A percentile compares a stretch with the other conserved stretches of the same genome.
Evolutionary conservation across 1,139 yeast species (phyloP).

Genomic region (Nematodospora anomalae): DNA sequence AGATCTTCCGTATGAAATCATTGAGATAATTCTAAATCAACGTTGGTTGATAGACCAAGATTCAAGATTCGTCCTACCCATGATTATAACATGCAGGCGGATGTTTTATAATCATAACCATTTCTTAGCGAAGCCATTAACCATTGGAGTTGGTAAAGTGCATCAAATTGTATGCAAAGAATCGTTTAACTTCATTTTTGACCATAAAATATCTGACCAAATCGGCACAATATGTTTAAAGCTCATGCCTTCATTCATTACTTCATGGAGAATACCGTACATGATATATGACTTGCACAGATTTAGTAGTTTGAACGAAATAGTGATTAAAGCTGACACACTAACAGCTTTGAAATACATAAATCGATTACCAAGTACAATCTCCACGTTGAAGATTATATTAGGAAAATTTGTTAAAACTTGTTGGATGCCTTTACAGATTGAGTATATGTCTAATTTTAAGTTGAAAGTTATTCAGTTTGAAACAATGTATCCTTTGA

Average conservation of each 20-base stretch:
- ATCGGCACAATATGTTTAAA: not conserved
- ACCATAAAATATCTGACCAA: not conserved
- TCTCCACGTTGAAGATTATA: constrained; percentile 2
- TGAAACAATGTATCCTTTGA: constrained; percentile 5
- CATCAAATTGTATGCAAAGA: not conserved
- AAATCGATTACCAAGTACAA: not conserved
- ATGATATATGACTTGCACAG: not conserved
- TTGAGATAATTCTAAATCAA: not conserved
- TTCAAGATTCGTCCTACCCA: constrained; percentile 3
- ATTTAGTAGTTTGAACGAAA: not conserved
- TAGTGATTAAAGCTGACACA: constrained; percentile 1
- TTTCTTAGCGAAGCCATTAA: not conserved
- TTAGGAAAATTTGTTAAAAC: constrained; percentile 3
- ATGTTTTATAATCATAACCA: constrained; percentile 1
- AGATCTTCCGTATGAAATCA: constrained; percentile 3
- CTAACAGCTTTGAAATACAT: constrained; percentile 1
- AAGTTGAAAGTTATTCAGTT: constrained; percentile 2
- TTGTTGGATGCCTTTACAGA: constrained; percentile 4
- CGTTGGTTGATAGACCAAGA: constrained; percentile 5
- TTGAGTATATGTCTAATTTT: not conserved
- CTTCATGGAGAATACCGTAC: not conserved
- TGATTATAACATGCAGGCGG: constrained; percentile 3
- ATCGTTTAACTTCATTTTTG: not conserved
- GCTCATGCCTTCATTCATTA: constrained; percentile 1
- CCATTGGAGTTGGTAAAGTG: constrained; percentile 2